These are phyloP conservation scores for Tephrocybe sp. DNA, from an alignment of 768 basidiomycete genomes.

Conservation along the genomic window DNA sequence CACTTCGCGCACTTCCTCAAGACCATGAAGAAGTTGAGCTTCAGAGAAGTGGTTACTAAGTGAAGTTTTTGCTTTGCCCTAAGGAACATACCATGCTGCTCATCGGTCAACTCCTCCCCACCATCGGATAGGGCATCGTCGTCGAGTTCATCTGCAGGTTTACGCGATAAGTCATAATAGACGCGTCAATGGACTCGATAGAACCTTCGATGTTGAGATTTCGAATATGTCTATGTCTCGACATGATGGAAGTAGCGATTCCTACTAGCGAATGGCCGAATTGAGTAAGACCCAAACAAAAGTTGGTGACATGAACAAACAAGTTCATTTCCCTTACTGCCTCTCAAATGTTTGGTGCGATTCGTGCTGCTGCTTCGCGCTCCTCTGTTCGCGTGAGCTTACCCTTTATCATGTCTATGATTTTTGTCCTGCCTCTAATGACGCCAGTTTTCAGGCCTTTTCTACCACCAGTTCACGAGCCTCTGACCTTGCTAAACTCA, in stretches of 20 bases:
- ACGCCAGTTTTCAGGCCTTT: conserved; percentile 49
- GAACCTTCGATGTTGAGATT: conserved; percentile 81
- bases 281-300: conserved; percentile 7
- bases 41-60: conserved; percentile 14
- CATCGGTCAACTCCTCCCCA: conserved; percentile 75
- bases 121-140: conserved; percentile 79
- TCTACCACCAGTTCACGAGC: conserved; percentile 55
- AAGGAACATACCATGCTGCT: conserved; percentile 65
- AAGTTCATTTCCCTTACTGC: conserved; percentile 1
- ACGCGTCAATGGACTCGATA: background rate
- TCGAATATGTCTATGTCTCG: conserved; percentile 86
- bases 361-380: conserved; percentile 45
- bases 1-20: conserved; percentile 66
- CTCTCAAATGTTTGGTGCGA: conserved; percentile 48
- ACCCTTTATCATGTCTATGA: background rate
- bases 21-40: conserved; percentile 69
- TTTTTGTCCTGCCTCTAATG: conserved; percentile 1
- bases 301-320: conserved; percentile 14
- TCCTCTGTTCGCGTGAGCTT: conserved; percentile 48
- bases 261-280: too few relatives aligned
- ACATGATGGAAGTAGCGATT: conserved; percentile 67
- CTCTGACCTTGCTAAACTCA: conserved; percentile 71
- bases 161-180: conserved; percentile 6
- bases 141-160: conserved; percentile 74
- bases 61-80: background rate